Evolutionary conservation across 192 early-diverging fungal species (phyloP).

Genomic region (Coemansia sp.): DNA sequence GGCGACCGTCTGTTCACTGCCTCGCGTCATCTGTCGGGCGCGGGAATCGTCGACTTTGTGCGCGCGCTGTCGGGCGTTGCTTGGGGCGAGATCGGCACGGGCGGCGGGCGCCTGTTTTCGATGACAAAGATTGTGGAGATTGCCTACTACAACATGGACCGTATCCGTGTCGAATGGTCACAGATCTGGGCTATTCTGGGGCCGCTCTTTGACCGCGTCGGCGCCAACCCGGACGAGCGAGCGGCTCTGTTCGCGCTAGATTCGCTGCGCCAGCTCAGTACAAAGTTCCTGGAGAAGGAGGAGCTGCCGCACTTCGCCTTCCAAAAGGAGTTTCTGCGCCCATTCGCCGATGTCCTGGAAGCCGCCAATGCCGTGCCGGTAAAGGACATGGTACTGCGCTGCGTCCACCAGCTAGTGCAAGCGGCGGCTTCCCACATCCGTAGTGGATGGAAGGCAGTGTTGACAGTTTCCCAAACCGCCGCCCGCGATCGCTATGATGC

Average conservation of each 20-base stretch:
- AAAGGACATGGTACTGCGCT: slow-evolving; percentile 73
- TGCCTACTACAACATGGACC: slow-evolving; percentile 93
- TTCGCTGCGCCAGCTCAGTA: slow-evolving; percentile 81
- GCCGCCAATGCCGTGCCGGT: slow-evolving; percentile 35
- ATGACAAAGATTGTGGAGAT: slow-evolving; percentile 95
- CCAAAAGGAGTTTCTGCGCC: slow-evolving; percentile 90
- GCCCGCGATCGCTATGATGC: slow-evolving; percentile 62
- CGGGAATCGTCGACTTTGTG: slow-evolving; percentile 86
- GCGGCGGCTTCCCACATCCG: slow-evolving; percentile 70
- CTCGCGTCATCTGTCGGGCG: slow-evolving; percentile 69
- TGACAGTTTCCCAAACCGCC: slow-evolving; percentile 58
- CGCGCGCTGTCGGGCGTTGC: slow-evolving; percentile 75
- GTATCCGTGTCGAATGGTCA: slow-evolving; percentile 93
- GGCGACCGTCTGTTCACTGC: slow-evolving; percentile 83
- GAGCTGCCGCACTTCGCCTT: slow-evolving; percentile 90
- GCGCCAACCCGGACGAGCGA: slow-evolving; percentile 73
- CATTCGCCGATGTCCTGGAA: slow-evolving; percentile 74
- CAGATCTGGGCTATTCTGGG: slow-evolving; percentile 83
- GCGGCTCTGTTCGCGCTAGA: slow-evolving; percentile 88
- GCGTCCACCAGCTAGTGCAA: slow-evolving; percentile 69
- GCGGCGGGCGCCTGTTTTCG: slow-evolving; percentile 80
- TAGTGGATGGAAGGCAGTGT: slow-evolving; percentile 73
- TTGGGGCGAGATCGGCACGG: slow-evolving; percentile 72
- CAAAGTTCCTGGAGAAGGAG: slow-evolving; percentile 93
- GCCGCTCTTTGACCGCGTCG: slow-evolving; percentile 82